A percentile compares a stretch with the other conserved stretches of the same genome.
These are phyloP conservation scores for Nigrospora oryzae DNA, from an alignment of 2,329 filamentous ascomycete species.

Conservation along the genomic window DNA sequence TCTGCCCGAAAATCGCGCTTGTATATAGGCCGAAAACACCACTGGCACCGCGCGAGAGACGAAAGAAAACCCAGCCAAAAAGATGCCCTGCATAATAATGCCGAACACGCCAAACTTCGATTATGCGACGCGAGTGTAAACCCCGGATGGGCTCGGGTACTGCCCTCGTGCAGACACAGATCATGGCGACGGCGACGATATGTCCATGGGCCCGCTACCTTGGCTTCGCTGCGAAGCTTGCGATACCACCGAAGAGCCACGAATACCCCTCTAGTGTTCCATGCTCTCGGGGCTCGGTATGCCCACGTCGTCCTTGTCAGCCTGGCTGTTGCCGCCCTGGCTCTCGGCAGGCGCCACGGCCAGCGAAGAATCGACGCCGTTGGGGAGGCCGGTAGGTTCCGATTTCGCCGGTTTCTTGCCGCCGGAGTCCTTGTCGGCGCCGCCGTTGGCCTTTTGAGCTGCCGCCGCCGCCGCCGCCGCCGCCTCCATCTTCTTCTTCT, in stretches of 20 bases:
- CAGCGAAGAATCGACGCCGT: not conserved
- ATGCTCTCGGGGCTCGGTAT: slow-evolving; percentile 85
- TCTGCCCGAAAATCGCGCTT: no score
- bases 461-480: slow-evolving; percentile 38
- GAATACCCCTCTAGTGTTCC: slow-evolving; percentile 27
- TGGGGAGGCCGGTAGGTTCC: no score
- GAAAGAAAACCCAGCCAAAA: no score
- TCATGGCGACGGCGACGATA: not conserved
- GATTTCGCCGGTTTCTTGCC: no score
- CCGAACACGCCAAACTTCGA: no score
- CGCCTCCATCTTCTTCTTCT: slow-evolving; percentile 72
- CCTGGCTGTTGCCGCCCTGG: slow-evolving; percentile 52
- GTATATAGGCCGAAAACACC: no score
- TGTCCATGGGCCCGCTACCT: slow-evolving; percentile 2
- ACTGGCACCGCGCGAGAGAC: no score
- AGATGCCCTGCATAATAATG: no score
- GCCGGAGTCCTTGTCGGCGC: slow-evolving; percentile 9
- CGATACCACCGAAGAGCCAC: slow-evolving; percentile 3
- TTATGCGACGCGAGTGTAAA: no score
- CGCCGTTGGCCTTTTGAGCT: slow-evolving; percentile 18
- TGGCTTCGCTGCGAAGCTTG: not conserved
- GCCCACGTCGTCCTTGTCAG: slow-evolving; percentile 61
- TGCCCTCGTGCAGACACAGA: no score
- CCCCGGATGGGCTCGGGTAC: no score
- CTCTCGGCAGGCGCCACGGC: slow-evolving; percentile 30